Evolutionary conservation across 768 basidiomycete genomes (phyloP).

Genomic region (Coprinopsis sp.): DNA sequence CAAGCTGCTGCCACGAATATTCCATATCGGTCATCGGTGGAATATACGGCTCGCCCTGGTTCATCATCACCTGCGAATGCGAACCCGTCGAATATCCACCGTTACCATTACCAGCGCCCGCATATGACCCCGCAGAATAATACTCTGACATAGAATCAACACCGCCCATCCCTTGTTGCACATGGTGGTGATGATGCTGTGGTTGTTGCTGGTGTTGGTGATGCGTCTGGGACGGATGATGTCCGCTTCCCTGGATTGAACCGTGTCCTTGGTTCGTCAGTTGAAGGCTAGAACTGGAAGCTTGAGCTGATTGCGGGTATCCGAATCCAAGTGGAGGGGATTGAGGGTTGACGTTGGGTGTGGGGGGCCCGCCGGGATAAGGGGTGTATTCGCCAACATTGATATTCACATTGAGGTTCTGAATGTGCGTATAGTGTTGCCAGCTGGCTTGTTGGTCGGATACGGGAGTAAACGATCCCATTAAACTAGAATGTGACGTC

Average conservation of each 20-base stretch:
- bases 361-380: conserved; percentile 9
- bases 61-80: conserved; percentile 20
- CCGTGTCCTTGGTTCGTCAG: conserved; percentile 7
- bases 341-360: conserved; percentile 9
- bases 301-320: conserved; percentile 12
- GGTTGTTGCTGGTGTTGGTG: conserved; percentile 12
- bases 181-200: conserved; percentile 9
- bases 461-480: conserved; percentile 3
- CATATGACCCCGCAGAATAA: conserved; percentile 11
- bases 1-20: conserved; percentile 46
- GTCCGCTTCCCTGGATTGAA: conserved; percentile 9
- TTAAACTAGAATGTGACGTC: conserved; percentile 22
- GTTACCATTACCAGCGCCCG: too few species aligned
- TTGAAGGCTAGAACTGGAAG: too few species aligned
- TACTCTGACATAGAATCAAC: conserved; percentile 18
- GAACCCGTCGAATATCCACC: too few species aligned
- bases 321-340: conserved; percentile 16
- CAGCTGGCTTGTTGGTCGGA: too few species aligned
- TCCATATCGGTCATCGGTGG: conserved; percentile 32
- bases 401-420: conserved; percentile 30
- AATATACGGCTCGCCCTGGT: conserved; percentile 12
- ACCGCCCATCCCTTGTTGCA: conserved; percentile 20
- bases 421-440: conserved; percentile 31
- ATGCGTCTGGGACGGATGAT: conserved; percentile 4
- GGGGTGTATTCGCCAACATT: conserved; percentile 18